These are phyloP conservation scores for Nannizziopsis barbatae DNA, from an alignment of 2,329 filamentous ascomycete genomes.

Conservation along the genomic window DNA sequence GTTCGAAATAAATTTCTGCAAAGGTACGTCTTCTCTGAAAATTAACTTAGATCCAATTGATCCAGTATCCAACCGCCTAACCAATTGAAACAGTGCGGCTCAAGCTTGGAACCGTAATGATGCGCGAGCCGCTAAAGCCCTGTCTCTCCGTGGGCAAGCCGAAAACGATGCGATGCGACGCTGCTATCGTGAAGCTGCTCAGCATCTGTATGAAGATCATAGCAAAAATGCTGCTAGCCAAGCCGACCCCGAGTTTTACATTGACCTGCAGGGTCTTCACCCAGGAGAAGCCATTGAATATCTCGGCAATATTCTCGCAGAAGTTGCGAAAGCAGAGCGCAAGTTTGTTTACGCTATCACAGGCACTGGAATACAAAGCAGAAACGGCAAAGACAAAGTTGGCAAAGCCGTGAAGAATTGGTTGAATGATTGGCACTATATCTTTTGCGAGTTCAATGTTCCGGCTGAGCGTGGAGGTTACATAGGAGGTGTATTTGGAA, in stretches of 20 bases:
- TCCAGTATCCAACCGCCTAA: not conserved
- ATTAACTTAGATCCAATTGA: too few species aligned
- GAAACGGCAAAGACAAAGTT: slow-evolving; percentile 98
- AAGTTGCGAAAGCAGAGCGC: slow-evolving; percentile 58
- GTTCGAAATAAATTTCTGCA: slow-evolving; percentile 94
- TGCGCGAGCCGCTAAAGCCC: slow-evolving; percentile 84
- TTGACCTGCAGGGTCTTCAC: slow-evolving; percentile 96
- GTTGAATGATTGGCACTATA: slow-evolving; percentile 90
- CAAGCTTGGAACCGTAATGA: slow-evolving; percentile 99
- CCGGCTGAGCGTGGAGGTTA: slow-evolving; percentile 82
- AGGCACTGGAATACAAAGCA: slow-evolving; percentile 91
- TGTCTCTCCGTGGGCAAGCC: slow-evolving; percentile 85
- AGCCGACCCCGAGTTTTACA: slow-evolving; percentile 63
- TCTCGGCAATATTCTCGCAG: slow-evolving; percentile 72
- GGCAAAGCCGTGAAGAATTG: slow-evolving; percentile 86
- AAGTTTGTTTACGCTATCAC: slow-evolving; percentile 89
- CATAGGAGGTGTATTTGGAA: slow-evolving; percentile 53
- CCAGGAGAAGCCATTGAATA: slow-evolving; percentile 95
- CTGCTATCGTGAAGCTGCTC: slow-evolving; percentile 86
- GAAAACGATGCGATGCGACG: slow-evolving; percentile 97
- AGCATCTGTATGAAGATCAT: slow-evolving; percentile 83
- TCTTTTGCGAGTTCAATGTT: slow-evolving; percentile 90
- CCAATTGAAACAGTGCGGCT: slow-evolving; percentile 55
- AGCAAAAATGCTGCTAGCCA: slow-evolving; percentile 54
- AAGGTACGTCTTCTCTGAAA: slow-evolving; percentile 45